Percentiles rank a stretch among this genome's conserved stretches.
These are phyloP conservation scores for Ormosia emarginata DNA, from an alignment of 306 rosid species.

Conservation along the genomic window DNA sequence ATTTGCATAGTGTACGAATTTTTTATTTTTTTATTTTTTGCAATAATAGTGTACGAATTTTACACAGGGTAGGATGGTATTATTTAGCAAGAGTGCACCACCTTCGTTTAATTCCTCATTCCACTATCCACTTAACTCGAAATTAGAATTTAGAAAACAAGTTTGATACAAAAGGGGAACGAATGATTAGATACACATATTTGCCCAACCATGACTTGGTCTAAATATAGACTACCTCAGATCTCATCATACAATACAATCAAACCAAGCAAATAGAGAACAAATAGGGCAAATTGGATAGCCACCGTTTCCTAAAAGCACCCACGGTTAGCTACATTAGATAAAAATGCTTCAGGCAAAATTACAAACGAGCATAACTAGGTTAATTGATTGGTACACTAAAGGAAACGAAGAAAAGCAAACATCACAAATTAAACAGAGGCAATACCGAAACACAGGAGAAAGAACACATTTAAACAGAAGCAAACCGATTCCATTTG, in stretches of 20 bases:
- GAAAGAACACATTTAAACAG: conserved; percentile 7
- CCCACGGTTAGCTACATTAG: conserved; percentile 34
- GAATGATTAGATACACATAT: conserved; percentile 11
- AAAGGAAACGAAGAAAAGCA: conserved; percentile 18
- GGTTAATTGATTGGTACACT: conserved; percentile 25
- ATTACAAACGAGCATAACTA: not conserved
- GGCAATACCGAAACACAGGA: conserved; percentile 21
- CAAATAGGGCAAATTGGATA: conserved; percentile 17
- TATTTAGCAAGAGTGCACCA: not conserved
- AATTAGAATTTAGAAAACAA: not conserved
- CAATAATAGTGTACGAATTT: not conserved
- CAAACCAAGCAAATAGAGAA: not conserved
- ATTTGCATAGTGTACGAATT: not conserved
- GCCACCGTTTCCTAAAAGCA: conserved; percentile 29
- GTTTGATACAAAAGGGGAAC: not conserved
- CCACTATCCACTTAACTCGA: not conserved
- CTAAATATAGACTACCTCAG: not conserved
- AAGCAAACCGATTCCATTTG: conserved; percentile 16
- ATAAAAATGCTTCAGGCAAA: not conserved
- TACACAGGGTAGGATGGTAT: not conserved
- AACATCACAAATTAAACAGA: conserved; percentile 27
- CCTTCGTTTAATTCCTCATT: not conserved
- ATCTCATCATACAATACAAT: conserved; percentile 15
- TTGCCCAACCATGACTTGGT: not conserved
- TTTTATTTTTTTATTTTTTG: too few species aligned